Evolutionary conservation across 140 eudicot genomes (phyloP), one percentile per base, ranked within the genome.

Genomic region (Erigeron philadelphicus): DNA sequence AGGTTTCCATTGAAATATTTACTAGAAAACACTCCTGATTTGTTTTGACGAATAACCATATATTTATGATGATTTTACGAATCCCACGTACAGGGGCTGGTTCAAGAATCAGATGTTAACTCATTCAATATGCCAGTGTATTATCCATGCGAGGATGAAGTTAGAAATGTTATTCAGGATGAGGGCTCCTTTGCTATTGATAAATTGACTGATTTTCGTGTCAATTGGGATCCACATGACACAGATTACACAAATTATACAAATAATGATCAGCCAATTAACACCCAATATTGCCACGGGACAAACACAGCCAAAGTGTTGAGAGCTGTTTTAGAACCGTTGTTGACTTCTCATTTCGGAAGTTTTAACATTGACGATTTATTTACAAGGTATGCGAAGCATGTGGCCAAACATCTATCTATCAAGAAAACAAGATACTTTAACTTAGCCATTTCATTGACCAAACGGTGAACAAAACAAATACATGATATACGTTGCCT

Each of bases 311-410:
- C 81, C 5, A 59, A 78, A 46, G 6, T 45, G 40, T 19, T 71
- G 9, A 71, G 85, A 59, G 85, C 79, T 74, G 31, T 50, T 12
- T 1, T 8, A 0, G 85, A 80, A 55, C 74, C 83, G 0, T 11
- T 81, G 46, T 44, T 84, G 66, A 59, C 46, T 0, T 65, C 49
- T 65, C 88, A 84, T 72, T 84, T 84, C 11, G 88, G 85, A 21
- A 64, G 46, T 47, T 70, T 50, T 18, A 49, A 74, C 8, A 78
- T 68, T 6, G 79, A 81, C 44, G 57, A 13, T 52, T 12, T 81
- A 17, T 84, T 80, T 48, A 11, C 52, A 16, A 80, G 61, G 70
- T 76, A 64, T 45, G 72, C 46, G 15, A 48, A 76, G 21, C 60
- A 60, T 54, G 60, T 73, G 18, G 76, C 72, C 0, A 55, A 72